Percentiles rank a stretch among this genome's conserved stretches.
Conservation (phyloP, 768 basidiomycete genomes). For the Sporobolomyces phaffii region DNA sequence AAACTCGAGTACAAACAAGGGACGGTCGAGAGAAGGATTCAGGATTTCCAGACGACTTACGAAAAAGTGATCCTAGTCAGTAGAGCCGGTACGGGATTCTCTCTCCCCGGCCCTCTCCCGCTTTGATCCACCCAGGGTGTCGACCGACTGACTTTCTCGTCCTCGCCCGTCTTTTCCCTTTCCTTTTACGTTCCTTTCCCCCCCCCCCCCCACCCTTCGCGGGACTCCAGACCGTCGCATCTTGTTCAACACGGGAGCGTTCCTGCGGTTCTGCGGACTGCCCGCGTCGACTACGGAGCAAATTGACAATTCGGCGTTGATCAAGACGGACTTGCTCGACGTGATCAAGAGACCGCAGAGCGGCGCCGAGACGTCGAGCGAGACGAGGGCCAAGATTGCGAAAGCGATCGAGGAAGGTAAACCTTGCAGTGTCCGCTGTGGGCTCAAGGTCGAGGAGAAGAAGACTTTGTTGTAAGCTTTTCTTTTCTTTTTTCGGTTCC, state of each 20-base stretch:
- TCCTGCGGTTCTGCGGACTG: slow-evolving; percentile 26
- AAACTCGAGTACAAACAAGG: not conserved
- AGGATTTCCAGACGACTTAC: slow-evolving; percentile 15
- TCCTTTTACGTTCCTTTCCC: too few relatives aligned
- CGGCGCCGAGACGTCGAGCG: not conserved
- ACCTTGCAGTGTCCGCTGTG: slow-evolving; percentile 8
- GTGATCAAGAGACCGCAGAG: not conserved
- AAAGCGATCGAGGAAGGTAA: not conserved
- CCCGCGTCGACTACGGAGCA: slow-evolving; percentile 8
- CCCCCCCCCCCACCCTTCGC: too few relatives aligned
- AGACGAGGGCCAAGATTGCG: slow-evolving; percentile 1
- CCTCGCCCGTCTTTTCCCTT: too few relatives aligned
- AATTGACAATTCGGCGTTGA: slow-evolving; percentile 7
- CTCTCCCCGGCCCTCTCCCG: not conserved
- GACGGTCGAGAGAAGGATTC: slow-evolving; percentile 7
- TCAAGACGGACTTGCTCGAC: slow-evolving; percentile 16
- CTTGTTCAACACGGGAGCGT: slow-evolving; percentile 12
- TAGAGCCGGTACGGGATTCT: slow-evolving; percentile 4
- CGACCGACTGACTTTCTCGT: too few relatives aligned
- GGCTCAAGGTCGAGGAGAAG: slow-evolving; percentile 12
- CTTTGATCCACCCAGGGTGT: not conserved
- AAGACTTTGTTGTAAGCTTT: not conserved
- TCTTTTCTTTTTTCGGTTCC: not conserved
- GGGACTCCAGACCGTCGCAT: slow-evolving; percentile 11
- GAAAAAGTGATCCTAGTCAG: not conserved